Evolutionary conservation across 225 moss, liverwort and hornwort species (phyloP).

Genomic region (Polytrichum commune): DNA sequence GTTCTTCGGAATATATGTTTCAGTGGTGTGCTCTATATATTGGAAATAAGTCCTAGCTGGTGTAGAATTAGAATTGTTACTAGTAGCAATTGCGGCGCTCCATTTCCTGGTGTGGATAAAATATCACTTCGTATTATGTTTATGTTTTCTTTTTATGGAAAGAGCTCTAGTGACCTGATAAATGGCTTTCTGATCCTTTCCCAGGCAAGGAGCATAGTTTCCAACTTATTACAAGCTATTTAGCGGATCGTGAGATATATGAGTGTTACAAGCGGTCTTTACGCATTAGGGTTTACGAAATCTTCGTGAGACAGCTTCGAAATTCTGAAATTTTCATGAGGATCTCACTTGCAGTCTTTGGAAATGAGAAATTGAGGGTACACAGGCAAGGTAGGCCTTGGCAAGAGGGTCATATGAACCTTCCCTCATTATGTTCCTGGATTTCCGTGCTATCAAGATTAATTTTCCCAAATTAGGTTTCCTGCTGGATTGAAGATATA

Average conservation of each 20-base stretch:
- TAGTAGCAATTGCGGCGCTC: background rate
- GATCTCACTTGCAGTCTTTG: background rate
- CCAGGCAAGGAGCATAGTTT: constrained; percentile 5
- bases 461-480: background rate
- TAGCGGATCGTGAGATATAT: background rate
- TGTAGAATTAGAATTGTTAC: background rate
- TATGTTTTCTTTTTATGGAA: background rate
- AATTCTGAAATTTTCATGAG: background rate
- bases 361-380: background rate
- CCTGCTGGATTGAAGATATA: background rate
- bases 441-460: background rate
- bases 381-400: background rate
- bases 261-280: background rate
- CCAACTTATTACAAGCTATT: background rate
- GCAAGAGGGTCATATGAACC: background rate
- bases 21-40: too few relatives aligned
- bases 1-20: too few relatives aligned
- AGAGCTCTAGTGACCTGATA: background rate
- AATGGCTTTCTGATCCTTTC: background rate
- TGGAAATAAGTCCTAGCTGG: too few relatives aligned
- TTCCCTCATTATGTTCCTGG: too few relatives aligned
- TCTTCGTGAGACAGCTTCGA: background rate
- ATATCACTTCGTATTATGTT: background rate
- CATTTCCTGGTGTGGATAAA: background rate
- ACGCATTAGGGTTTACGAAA: background rate